Base-by-base conservation (phyloP, 306 rosid species). In the Crataegus laevigata region DNA sequence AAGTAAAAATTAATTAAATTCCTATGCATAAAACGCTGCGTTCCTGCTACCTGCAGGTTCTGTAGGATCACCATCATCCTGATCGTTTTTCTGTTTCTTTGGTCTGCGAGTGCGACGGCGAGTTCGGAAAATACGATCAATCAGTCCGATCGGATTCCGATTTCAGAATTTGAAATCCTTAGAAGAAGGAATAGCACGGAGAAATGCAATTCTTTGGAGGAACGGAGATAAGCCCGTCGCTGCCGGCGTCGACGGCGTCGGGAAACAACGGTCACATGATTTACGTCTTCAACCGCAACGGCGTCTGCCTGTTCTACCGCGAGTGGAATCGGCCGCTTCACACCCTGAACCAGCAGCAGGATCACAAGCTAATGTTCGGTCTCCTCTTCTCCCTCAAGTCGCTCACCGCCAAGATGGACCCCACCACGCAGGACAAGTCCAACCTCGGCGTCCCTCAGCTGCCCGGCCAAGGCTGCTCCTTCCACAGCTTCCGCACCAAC, bases 381-480 rank as follows among this genome's bases (percentile, higher is more conserved):
- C 77, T 96, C 59, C 97, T 94, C 69, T 94, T 94, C 81, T 94
- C 96, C 24, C 97, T 94, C 75, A 94, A 92, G 84, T 94, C 99
- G 50, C 78, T 94, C 43, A 92, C 97, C 75, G 96, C 97, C 69
- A 92, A 90, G 84, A 94, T 94, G 97, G 99, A 94, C 54, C 99
- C 96, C 29, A 90, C 91, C 62, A 83, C 81, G 90, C 87, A 89
- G 14, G 96, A 92, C 62, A 96, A 83, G 85, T 96, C 93, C 58
- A 96, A 96, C 79, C 99, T 96, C 45, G 99, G 97, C 12, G 89
- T 94, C 77, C 96, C 97, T 66, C 99, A 94, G 79, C 81, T 94
- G 81, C 93, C 96, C 12, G 99, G 99, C 59, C 96, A 94, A 84
- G 99, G 99, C 61, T 94, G 99, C 78, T 94, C 97, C n/a, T 92